Evolutionary conservation across 2,329 filamentous ascomycete species (phyloP).

Genomic region (Byssothecium circinans): DNA sequence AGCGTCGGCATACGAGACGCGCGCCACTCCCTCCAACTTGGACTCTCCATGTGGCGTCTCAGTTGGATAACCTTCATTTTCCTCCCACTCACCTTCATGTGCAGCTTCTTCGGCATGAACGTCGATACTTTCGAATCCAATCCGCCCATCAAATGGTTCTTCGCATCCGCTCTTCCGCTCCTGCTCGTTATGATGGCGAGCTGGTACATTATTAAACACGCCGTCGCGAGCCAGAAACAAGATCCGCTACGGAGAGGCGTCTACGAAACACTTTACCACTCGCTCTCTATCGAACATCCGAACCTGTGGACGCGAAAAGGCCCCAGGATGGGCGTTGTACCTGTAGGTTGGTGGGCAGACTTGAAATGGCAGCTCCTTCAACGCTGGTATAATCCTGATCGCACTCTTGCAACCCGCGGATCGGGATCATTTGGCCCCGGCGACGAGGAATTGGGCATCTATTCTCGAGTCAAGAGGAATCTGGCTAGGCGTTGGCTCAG

Average conservation of each 20-base stretch:
- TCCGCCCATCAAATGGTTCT: constrained; percentile 54
- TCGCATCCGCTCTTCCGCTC: constrained; percentile 51
- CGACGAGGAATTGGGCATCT: constrained; percentile 44
- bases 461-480: constrained; percentile 43
- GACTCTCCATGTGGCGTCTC: constrained; percentile 57
- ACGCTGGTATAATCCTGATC: constrained; percentile 50
- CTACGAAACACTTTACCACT: constrained; percentile 54
- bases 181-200: constrained; percentile 49
- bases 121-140: constrained; percentile 49
- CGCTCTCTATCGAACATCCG: constrained; percentile 51
- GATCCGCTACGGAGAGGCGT: constrained; percentile 52
- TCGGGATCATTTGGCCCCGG: constrained; percentile 29
- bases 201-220: constrained; percentile 54
- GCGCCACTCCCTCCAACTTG: constrained; percentile 52
- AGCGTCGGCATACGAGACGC: constrained; percentile 57
- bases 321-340: constrained; percentile 46
- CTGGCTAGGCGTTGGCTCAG: constrained; percentile 48
- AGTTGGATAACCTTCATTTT: constrained; percentile 76
- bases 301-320: constrained; percentile 53
- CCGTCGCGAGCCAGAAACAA: constrained; percentile 46
- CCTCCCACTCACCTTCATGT: constrained; percentile 59
- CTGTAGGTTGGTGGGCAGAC: constrained; percentile 41
- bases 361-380: constrained; percentile 54
- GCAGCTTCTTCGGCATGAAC: constrained; percentile 57
- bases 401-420: constrained; percentile 35